phyloP scores from a whole-genome alignment of 768 basidiomycete species.

The Termitomyces bulborhizus region DNA sequence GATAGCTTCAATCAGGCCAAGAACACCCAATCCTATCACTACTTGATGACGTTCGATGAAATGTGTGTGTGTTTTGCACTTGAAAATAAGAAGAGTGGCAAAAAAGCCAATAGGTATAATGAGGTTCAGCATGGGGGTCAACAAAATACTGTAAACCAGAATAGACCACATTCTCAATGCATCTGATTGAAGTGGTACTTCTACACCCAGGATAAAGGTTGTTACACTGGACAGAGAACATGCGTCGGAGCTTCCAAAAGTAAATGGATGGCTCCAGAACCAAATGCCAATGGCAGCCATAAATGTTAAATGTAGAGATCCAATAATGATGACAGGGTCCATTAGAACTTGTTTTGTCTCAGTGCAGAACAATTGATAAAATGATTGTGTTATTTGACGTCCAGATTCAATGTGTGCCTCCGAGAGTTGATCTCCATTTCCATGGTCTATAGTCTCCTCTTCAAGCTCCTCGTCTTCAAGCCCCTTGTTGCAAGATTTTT shows the following conservation, averaged over 20 bases:
- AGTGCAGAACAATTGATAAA: neutral
- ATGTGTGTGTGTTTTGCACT: neutral
- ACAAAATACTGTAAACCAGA: neutral
- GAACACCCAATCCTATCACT: neutral
- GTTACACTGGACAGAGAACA: neutral
- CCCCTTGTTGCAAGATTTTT: neutral
- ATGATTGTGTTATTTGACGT: neutral
- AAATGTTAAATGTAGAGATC: neutral
- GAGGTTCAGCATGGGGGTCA: neutral
- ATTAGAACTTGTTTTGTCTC: neutral
- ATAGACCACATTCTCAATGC: neutral
- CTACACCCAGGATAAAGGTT: neutral
- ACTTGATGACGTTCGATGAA: neutral
- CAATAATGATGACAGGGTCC: neutral
- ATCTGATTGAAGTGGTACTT: neutral
- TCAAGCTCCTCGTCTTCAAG: neutral
- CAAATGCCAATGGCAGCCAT: slow-evolving; percentile 5
- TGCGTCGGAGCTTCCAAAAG: neutral
- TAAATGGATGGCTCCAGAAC: slow-evolving; percentile 1
- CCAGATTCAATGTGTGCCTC: neutral
- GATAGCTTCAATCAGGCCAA: neutral
- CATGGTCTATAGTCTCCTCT: neutral
- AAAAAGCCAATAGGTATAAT: neutral
- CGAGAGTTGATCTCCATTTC: too few species aligned
- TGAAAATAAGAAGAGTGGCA: neutral